These are phyloP conservation scores for Colletotrichum filicis DNA, from an alignment of 2,329 filamentous ascomycete genomes.

Conservation along the genomic window DNA sequence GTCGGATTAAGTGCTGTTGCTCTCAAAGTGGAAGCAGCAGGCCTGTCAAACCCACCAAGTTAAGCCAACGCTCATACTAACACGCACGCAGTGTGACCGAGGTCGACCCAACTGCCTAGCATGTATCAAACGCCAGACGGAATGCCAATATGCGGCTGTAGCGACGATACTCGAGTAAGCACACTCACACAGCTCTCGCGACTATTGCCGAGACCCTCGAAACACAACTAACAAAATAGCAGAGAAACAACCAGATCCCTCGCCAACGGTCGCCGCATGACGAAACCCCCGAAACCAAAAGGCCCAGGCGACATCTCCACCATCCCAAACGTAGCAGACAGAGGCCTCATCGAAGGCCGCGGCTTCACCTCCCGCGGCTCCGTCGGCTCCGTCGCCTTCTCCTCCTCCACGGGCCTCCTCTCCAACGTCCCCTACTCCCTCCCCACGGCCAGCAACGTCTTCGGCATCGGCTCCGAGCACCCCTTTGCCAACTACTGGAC, in stretches of 20 bases:
- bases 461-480: constrained; percentile 82
- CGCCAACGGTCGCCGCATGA: constrained; percentile 65
- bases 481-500: constrained; percentile 90
- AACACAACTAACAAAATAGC: constrained; percentile 11
- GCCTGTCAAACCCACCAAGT: neutral
- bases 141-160: constrained; percentile 80
- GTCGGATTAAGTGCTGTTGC: neutral
- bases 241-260: constrained; percentile 69
- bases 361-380: constrained; percentile 59
- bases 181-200: neutral
- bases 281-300: constrained; percentile 64
- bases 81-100: constrained; percentile 72
- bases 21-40: neutral
- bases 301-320: constrained; percentile 53
- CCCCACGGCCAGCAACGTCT: constrained; percentile 79
- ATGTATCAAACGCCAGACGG: constrained; percentile 80
- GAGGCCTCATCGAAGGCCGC: constrained; percentile 58
- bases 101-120: constrained; percentile 75
- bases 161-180: constrained; percentile 81
- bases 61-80: neutral
- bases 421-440: constrained; percentile 80
- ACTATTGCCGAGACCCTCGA: neutral
- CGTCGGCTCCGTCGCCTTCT: constrained; percentile 45
- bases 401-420: constrained; percentile 70
- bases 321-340: constrained; percentile 67